A percentile compares a stretch with the other conserved stretches of the same genome.
These are phyloP conservation scores for Plectosphaerella plurivora DNA, from an alignment of 2,329 filamentous ascomycete genomes.

Conservation along the genomic window DNA sequence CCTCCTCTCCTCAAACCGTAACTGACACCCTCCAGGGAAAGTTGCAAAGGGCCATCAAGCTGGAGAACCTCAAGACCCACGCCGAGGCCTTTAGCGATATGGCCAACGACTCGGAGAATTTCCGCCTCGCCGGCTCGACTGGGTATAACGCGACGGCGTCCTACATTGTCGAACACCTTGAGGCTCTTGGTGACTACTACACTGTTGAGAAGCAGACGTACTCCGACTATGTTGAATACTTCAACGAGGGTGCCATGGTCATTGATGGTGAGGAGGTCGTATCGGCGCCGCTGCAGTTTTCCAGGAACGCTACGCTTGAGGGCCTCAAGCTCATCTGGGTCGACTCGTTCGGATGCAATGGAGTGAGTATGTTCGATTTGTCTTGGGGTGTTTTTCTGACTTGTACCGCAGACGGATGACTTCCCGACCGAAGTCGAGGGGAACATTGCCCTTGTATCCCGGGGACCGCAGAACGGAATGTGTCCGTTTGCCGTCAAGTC, in stretches of 20 bases:
- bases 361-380: constrained; percentile 9
- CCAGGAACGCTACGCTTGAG: constrained; percentile 29
- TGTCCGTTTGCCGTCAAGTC: constrained; percentile 55
- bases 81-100: constrained; percentile 23
- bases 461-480: constrained; percentile 31
- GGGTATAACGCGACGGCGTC: constrained; percentile 28
- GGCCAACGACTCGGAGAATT: constrained; percentile 21
- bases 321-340: constrained; percentile 36
- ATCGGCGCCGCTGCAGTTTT: constrained; percentile 21
- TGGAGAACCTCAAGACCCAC: constrained; percentile 21
- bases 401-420: constrained; percentile 24
- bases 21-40: constrained; percentile 12
- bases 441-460: constrained; percentile 50
- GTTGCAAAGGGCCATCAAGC: constrained; percentile 16
- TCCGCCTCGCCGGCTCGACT: constrained; percentile 25
- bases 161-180: constrained; percentile 27
- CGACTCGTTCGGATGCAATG: constrained; percentile 43
- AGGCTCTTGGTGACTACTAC: constrained; percentile 25
- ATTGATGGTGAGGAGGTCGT: constrained; percentile 15
- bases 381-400: no score
- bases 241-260: constrained; percentile 12
- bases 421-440: constrained; percentile 42
- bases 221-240: constrained; percentile 18
- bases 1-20: not conserved
- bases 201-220: constrained; percentile 23